Evolutionary conservation across 2,329 filamentous ascomycete species (phyloP), one percentile per base, ranked within the genome.

Genomic region (Talaromyces sp.): DNA sequence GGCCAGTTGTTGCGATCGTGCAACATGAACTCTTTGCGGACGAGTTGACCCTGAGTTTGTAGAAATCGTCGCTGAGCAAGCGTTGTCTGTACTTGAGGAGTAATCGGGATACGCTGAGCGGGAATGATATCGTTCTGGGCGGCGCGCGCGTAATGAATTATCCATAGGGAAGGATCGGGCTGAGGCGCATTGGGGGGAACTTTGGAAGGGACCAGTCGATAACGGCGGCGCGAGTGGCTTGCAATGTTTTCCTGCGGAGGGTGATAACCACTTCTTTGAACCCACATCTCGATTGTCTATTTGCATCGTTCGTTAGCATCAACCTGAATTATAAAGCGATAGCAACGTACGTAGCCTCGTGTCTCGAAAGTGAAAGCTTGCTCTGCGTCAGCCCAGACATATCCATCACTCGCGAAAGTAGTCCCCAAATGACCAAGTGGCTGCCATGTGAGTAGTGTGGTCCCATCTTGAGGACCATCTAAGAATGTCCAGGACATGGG

Each of bases 401-500:
- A 96, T 56, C 95, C 95, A 81, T 99, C 94, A 41, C 90, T 96
- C 9, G 94, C 89, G 74, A 93, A 96, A 71, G 88, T 89, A 1
- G 85, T 88, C 3, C 86, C 87, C 63, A 91, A 78, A 65, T 88
- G 86, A 71, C 88, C 85, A 61, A 90, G 82, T 2, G 94, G 90
- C 76, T 97, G 93, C 94, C 94, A 98, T 61, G 90, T 90, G 68
- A 98, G 83, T 74, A 95, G 86, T 52, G 97, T 85, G 9, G 89
- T 90, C 64, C 93, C 93, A 77, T 96, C 92, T 61, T 84, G 84
- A 11, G 94, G 94, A 62, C 88, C 86, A 71, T 95, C 88, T 64
- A 98, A 86, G 76, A 94, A 97, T 54, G 90, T 93, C 94, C 94
- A 99, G 79, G 90, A 91, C 84, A 99, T 93, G 2, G 94, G 87